These are phyloP conservation scores for Madurella fahalii DNA, from an alignment of 2,329 filamentous ascomycete genomes.

Conservation along the genomic window DNA sequence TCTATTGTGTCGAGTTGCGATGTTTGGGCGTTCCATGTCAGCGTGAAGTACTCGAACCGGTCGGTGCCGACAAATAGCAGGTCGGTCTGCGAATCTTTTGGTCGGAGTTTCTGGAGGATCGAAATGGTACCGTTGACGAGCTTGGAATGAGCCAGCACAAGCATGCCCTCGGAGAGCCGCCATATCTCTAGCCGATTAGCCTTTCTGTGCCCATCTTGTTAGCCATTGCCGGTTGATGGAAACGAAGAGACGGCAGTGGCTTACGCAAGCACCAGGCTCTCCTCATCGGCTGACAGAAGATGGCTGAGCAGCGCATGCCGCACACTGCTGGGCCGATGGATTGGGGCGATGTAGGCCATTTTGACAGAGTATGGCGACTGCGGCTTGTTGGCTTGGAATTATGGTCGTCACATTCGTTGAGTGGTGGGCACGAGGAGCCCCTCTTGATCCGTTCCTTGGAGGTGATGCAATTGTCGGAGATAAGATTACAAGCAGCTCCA, in stretches of 20 bases:
- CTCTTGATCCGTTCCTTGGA: background rate
- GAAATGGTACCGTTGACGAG: conserved; percentile 81
- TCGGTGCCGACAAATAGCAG: conserved; percentile 92
- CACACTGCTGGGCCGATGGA: conserved; percentile 87
- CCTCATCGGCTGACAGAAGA: conserved; percentile 68
- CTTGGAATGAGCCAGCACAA: conserved; percentile 63
- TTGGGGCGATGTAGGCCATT: conserved; percentile 94
- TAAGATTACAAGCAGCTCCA: conserved; percentile 18
- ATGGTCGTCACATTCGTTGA: conserved; percentile 16
- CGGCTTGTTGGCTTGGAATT: background rate
- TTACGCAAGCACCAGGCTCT: conserved; percentile 85
- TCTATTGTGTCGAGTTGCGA: conserved; percentile 49
- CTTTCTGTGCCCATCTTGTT: conserved; percentile 52
- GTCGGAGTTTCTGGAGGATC: conserved; percentile 76
- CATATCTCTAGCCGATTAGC: conserved; percentile 85
- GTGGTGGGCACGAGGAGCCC: background rate
- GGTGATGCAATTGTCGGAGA: conserved; percentile 21
- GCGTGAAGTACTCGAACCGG: conserved; percentile 82
- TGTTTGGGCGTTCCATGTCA: conserved; percentile 69
- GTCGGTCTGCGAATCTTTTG: conserved; percentile 69
- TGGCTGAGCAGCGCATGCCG: conserved; percentile 80
- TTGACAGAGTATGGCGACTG: conserved; percentile 17
- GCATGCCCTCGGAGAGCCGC: conserved; percentile 59
- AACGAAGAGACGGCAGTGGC: conserved; percentile 33
- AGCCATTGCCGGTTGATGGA: conserved; percentile 2